Evolutionary conservation across 2,329 filamentous ascomycete species (phyloP), one percentile per base, ranked within the genome.

Genomic region (Sordariomycetes sp.): DNA sequence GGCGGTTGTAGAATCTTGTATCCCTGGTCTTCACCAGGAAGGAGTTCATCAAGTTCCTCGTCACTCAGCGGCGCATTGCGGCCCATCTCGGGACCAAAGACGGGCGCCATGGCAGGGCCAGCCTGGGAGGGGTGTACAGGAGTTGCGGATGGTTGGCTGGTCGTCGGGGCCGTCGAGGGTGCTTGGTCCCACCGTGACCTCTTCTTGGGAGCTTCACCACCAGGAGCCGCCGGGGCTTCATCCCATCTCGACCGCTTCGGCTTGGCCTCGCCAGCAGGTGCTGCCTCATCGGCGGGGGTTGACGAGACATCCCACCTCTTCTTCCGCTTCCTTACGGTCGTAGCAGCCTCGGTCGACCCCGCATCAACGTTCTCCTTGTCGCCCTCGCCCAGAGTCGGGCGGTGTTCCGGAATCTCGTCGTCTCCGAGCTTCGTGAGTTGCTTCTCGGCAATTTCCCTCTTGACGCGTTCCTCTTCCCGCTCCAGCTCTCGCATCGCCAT

Each of bases 161-260:
- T 86, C 61, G 89, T 79, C 1, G 88, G 87, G 0, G 89, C 91
- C 32, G 89, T 86, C 56, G 85, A 84, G 17, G 90, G 89, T 50
- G 90, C 90, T 72, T 95, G 86, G 72, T 94, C 92, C 91, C 92
- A 97, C 67, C 92, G 83, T 54, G 90, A 96, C 53, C 87, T 85
- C 69, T 87, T 85, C 72, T 87, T 89, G 28, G 82, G 74, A 22
- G 75, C 78, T 55, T 86, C 86, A 20, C 77, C 78, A 12, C 75
- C 76, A 28, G 84, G 75, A 12, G 64, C 69, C 13, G 81, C 81
- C 20, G 88, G 88, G 35, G 89, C 84, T 67, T 92, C 82, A 65
- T 96, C 91, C 91, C 91, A 96, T 67, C 91, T 79, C 22, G 90
- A 95, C 63, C 87, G 82, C 65, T 91, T 94, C 1, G 75, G 65